Evolutionary conservation across 495 filamentous ascomycete genomes (phyloP).

Genomic region (Pyrenopolyporus hunteri): DNA sequence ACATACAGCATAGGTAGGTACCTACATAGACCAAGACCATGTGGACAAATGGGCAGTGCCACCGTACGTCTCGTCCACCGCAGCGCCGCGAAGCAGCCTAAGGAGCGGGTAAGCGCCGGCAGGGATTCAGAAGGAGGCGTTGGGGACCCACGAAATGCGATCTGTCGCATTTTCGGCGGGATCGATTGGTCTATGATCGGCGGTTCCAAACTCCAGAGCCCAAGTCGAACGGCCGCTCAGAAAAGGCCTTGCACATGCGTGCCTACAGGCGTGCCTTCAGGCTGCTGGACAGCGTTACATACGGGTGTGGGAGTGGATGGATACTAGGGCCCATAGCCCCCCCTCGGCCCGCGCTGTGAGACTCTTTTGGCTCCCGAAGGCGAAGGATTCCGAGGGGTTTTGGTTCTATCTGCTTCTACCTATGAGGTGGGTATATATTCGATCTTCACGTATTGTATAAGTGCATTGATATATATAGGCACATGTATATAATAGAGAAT

Average conservation of each 20-base stretch:
- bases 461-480: background rate
- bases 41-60: background rate
- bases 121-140: no score
- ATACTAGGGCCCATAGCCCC: background rate
- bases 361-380: background rate
- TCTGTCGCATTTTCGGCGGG: no score
- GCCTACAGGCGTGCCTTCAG: no score
- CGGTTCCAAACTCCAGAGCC: background rate
- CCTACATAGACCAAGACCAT: no score
- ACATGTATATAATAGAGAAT: no score
- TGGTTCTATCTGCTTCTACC: background rate
- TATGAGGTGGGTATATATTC: background rate
- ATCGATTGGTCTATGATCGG: background rate
- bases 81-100: background rate
- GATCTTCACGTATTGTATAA: background rate
- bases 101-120: background rate
- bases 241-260: background rate
- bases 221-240: background rate
- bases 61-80: background rate
- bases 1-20: background rate
- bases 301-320: background rate
- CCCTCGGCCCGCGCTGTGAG: background rate
- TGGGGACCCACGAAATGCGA: no score
- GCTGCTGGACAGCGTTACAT: background rate
- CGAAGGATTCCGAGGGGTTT: background rate